These are phyloP conservation scores for Phytophthora citricola DNA, from an alignment of 352 stramenopile genomes.

Conservation along the genomic window DNA sequence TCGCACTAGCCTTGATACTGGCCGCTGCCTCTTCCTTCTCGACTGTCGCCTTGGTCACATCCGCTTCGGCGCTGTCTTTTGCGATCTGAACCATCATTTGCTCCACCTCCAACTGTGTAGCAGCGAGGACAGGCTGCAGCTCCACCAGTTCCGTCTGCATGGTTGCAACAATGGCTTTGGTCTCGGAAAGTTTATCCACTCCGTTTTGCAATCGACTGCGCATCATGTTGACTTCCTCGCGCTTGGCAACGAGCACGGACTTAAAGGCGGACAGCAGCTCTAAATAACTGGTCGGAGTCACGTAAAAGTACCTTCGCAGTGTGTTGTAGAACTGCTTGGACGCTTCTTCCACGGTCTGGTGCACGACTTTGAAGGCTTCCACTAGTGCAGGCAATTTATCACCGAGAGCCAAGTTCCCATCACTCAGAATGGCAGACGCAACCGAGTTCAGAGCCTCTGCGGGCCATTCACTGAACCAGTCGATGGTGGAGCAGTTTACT, in stretches of 20 bases:
- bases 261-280: conserved; percentile 94
- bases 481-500: conserved; percentile 89
- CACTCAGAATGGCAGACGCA: conserved; percentile 84
- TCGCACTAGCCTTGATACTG: conserved; percentile 86
- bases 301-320: conserved; percentile 92
- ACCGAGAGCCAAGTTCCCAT: conserved; percentile 77
- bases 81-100: conserved; percentile 93
- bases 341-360: conserved; percentile 89
- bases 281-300: conserved; percentile 94
- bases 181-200: conserved; percentile 88
- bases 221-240: conserved; percentile 92
- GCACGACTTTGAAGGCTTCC: conserved; percentile 85
- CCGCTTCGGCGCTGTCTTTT: conserved; percentile 90
- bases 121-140: conserved; percentile 78
- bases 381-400: conserved; percentile 63
- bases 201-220: conserved; percentile 85
- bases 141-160: conserved; percentile 90
- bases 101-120: conserved; percentile 85
- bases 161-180: conserved; percentile 77
- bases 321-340: conserved; percentile 89
- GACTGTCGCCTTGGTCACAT: conserved; percentile 85
- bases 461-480: conserved; percentile 92
- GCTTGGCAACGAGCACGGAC: conserved; percentile 85
- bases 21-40: conserved; percentile 91
- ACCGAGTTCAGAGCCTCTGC: conserved; percentile 87